Conservation (phyloP, 2,329 filamentous ascomycete genomes). For the Colletotrichum siamense region DNA sequence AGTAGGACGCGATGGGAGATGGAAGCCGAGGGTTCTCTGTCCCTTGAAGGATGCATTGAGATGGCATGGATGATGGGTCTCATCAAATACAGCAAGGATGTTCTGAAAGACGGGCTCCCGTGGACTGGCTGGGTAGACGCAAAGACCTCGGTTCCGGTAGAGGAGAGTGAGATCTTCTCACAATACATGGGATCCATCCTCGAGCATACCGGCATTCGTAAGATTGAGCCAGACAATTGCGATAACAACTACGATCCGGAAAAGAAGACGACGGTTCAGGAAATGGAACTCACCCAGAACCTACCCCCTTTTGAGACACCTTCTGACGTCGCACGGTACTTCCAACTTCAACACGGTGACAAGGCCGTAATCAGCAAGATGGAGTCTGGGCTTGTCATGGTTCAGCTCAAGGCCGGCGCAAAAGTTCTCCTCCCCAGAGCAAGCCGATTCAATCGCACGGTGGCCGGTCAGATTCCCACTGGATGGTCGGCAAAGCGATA, state of each 20-base stretch:
- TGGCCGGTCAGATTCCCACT: slow-evolving; percentile 94
- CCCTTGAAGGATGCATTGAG: slow-evolving; percentile 94
- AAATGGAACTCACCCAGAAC: slow-evolving; percentile 92
- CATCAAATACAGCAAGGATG: slow-evolving; percentile 97
- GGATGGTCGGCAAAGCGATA: slow-evolving; percentile 97
- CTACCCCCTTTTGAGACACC: slow-evolving; percentile 95
- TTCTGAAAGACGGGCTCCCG: slow-evolving; percentile 83
- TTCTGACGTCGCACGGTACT: slow-evolving; percentile 95
- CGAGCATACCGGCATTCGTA: slow-evolving; percentile 94
- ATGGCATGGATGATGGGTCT: slow-evolving; percentile 99
- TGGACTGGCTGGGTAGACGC: slow-evolving; percentile 97
- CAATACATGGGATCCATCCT: slow-evolving; percentile 98
- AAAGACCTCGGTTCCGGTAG: slow-evolving; percentile 91
- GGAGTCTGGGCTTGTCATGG: slow-evolving; percentile 92
- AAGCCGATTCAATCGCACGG: slow-evolving; percentile 92
- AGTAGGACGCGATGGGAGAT: slow-evolving; percentile 98
- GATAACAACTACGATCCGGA: slow-evolving; percentile 78
- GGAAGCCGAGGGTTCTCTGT: slow-evolving; percentile 96
- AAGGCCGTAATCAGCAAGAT: slow-evolving; percentile 96
- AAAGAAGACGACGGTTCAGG: slow-evolving; percentile 96
- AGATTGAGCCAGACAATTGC: slow-evolving; percentile 89
- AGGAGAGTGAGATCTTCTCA: slow-evolving; percentile 95
- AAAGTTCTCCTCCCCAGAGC: slow-evolving; percentile 96
- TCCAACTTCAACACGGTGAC: slow-evolving; percentile 93
- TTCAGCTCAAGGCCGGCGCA: slow-evolving; percentile 93